Evolutionary conservation across 768 basidiomycete genomes (phyloP), one percentile per base, ranked within the genome.

Genomic region (Lentinula edodes): DNA sequence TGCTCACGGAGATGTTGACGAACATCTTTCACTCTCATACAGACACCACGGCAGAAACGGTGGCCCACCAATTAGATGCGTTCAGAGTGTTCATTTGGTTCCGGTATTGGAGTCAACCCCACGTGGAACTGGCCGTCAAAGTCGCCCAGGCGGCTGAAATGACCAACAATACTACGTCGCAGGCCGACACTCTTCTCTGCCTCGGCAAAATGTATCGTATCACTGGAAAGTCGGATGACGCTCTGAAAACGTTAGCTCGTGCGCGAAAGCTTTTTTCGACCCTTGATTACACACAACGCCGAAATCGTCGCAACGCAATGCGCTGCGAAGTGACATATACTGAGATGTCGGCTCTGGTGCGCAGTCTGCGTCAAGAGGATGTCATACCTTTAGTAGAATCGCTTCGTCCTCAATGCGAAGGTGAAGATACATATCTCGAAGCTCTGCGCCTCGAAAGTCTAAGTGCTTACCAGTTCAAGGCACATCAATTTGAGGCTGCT

Each of bases 41-140:
- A 6, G 5, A 3, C 20, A 56, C 32, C 15, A 56, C 54, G 36
- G 32, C 15, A 5, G 20, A 56, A 35, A 38, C 15, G 20, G 20
- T 36, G 23, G 12, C 36, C 13, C 16, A 56, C 10, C 20, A 56
- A 41, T 23, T 35, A 18, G 34, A 41, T 36, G 54, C 54, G 6
- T 56, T 56, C 39, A 35, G 39, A 39, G 54, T 56, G 32, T 56
- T 56, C 54, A 41, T 56, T 6, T 56, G 54, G 54, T 56, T 35
- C 32, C 54, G 39, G 39, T 56, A 56, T 38, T 56, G 54, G 54
- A 56, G 34, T 23, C 32, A 56, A 56, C 54, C 54, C 23, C 54
- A 41, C 7, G 39, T 23, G 8, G 54, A 56, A 16, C 16, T 56
- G 54, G 54, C 54, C 8, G 32, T 36, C 13, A 7, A 41, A 36